A percentile compares a stretch with the other conserved stretches of the same genome.
Conservation (phyloP, 305 asterid genomes). For the Salvia sclarea region DNA sequence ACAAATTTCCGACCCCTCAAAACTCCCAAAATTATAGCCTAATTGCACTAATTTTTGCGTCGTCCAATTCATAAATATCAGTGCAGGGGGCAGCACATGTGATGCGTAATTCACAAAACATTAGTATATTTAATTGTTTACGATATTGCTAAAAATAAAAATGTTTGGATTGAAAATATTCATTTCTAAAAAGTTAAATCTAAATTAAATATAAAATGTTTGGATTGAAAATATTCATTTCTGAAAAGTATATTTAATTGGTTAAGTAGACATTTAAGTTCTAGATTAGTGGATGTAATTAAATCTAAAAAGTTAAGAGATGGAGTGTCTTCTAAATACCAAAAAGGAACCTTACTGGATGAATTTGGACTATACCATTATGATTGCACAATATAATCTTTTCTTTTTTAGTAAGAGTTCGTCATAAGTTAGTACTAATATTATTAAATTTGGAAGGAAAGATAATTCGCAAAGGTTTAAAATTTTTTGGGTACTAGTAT, state of each 20-base stretch:
- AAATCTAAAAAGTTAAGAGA: not conserved
- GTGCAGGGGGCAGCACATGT: slow-evolving; percentile 14
- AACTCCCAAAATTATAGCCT: not conserved
- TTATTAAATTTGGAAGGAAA: not conserved
- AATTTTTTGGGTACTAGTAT: not conserved
- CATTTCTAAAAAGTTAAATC: too few species aligned
- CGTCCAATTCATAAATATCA: not conserved
- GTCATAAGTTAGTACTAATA: not conserved
- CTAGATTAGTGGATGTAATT: not conserved
- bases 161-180: not conserved
- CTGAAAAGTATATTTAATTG: too few species aligned
- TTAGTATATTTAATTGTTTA: not conserved
- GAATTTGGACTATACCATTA: not conserved
- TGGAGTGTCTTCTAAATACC: too few species aligned
- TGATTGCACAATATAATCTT: not conserved
- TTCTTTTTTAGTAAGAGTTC: too few species aligned
- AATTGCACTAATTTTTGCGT: not conserved
- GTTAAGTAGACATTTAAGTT: too few species aligned
- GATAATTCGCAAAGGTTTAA: not conserved
- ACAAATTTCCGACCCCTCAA: not conserved
- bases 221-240: too few species aligned
- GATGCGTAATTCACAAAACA: not conserved
- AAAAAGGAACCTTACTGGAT: too few species aligned
- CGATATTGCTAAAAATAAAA: too few species aligned
- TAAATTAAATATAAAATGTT: too few species aligned